These are phyloP conservation scores for Trichomonas tenax DNA, from an alignment of 208 protist genomes.

Conservation along the genomic window DNA sequence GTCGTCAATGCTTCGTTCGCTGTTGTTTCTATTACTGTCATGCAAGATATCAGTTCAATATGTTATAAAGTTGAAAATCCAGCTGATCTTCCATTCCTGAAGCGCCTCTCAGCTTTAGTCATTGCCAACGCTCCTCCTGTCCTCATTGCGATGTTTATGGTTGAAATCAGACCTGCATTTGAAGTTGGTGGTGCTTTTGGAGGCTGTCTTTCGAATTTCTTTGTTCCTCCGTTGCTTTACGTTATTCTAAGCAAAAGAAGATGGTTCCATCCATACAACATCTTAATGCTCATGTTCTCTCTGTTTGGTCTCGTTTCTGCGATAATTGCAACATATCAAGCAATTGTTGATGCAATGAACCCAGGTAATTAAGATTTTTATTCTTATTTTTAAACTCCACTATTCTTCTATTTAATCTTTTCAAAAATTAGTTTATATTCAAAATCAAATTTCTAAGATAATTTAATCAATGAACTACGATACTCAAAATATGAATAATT, in stretches of 20 bases:
- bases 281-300: not conserved
- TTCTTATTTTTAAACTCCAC: too few relatives aligned
- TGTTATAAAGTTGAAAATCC: not conserved
- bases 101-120: not conserved
- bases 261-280: not conserved
- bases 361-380: too few relatives aligned
- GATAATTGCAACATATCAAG: not conserved
- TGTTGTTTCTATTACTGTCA: not conserved
- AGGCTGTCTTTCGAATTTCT: not conserved
- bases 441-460: too few relatives aligned
- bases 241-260: not conserved
- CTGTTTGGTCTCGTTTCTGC: not conserved
- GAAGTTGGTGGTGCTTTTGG: not conserved
- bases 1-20: not conserved
- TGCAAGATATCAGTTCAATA: not conserved
- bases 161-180: not conserved
- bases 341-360: not conserved
- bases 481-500: too few relatives aligned
- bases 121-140: not conserved
- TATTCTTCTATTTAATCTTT: too few relatives aligned
- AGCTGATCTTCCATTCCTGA: not conserved
- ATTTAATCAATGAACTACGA: too few relatives aligned
- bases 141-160: not conserved
- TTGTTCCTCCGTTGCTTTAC: not conserved
- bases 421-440: too few relatives aligned